Evolutionary conservation across 495 filamentous ascomycete species (phyloP).

Genomic region (Daldinia bambusicola): DNA sequence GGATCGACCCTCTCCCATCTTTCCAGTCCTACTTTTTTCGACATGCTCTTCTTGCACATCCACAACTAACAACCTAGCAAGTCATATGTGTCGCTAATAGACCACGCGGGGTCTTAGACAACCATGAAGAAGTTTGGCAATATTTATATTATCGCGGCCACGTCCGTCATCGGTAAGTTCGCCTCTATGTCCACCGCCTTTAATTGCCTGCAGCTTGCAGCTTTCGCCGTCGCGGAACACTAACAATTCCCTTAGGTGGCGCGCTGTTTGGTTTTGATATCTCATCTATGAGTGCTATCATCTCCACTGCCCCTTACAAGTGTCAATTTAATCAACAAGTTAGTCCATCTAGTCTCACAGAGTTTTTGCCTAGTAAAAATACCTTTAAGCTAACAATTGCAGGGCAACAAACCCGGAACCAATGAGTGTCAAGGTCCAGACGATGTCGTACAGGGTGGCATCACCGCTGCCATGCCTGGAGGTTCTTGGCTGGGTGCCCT

Average conservation of each 20-base stretch:
- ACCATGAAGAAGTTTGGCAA: slow-evolving; percentile 68
- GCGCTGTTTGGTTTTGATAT: slow-evolving; percentile 87
- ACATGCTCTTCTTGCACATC: slow-evolving; percentile 17
- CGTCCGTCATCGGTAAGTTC: slow-evolving; percentile 69
- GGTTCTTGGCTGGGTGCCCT: slow-evolving; percentile 81
- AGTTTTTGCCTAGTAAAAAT: slow-evolving; percentile 15
- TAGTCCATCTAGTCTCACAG: slow-evolving; percentile 25
- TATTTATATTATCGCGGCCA: slow-evolving; percentile 77
- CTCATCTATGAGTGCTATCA: slow-evolving; percentile 82
- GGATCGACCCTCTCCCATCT: slow-evolving; percentile 25
- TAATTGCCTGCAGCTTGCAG: neutral
- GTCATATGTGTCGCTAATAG: slow-evolving; percentile 37
- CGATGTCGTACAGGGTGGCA: slow-evolving; percentile 65
- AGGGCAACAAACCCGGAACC: slow-evolving; percentile 47
- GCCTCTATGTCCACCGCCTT: slow-evolving; percentile 14
- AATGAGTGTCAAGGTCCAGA: slow-evolving; percentile 60
- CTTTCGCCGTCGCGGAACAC: slow-evolving; percentile 14
- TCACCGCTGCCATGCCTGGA: slow-evolving; percentile 76
- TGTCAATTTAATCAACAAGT: slow-evolving; percentile 71
- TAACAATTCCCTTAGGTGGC: slow-evolving; percentile 64
- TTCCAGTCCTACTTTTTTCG: slow-evolving; percentile 6
- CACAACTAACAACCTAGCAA: slow-evolving; percentile 12
- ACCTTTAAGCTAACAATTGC: slow-evolving; percentile 25
- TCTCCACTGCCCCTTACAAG: slow-evolving; percentile 67
- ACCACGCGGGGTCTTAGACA: slow-evolving; percentile 44